phyloP scores from a whole-genome alignment of 352 stramenopile genomes.

The Phytophthora fragariaefolia region DNA sequence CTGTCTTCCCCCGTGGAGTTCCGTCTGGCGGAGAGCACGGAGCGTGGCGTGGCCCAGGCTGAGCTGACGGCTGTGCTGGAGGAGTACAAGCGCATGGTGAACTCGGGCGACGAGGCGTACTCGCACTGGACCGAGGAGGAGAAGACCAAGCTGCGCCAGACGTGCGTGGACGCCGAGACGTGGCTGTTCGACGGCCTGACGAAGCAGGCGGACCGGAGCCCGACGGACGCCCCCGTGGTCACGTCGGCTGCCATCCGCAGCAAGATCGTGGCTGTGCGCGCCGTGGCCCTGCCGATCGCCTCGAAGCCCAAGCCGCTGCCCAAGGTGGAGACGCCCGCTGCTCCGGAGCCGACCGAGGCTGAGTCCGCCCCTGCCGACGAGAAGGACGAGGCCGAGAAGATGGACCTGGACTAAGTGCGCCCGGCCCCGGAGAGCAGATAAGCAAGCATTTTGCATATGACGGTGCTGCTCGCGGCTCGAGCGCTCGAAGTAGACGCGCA shows the following conservation, averaged over 20 bases:
- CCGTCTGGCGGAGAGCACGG: slow-evolving; percentile 91
- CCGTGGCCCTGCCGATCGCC: slow-evolving; percentile 93
- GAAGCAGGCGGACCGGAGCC: slow-evolving; percentile 91
- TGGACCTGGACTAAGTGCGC: slow-evolving; percentile 83
- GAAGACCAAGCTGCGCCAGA: slow-evolving; percentile 92
- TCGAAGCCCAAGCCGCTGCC: slow-evolving; percentile 95
- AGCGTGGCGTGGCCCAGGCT: slow-evolving; percentile 88
- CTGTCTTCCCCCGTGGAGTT: slow-evolving; percentile 94
- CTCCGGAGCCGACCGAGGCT: slow-evolving; percentile 52
- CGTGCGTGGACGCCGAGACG: slow-evolving; percentile 86
- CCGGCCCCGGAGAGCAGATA: slow-evolving; percentile 12
- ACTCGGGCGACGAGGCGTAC: slow-evolving; percentile 94
- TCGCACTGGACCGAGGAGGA: slow-evolving; percentile 97
- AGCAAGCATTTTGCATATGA: slow-evolving; percentile 38
- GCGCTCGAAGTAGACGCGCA: slow-evolving; percentile 34
- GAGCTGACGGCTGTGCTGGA: slow-evolving; percentile 94
- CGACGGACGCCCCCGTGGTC: slow-evolving; percentile 92
- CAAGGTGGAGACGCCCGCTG: slow-evolving; percentile 73
- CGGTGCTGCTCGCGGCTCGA: slow-evolving; percentile 22
- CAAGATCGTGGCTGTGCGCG: slow-evolving; percentile 92
- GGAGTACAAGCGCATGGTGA: slow-evolving; percentile 95
- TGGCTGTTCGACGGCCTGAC: slow-evolving; percentile 98
- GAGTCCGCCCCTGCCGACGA: slow-evolving; percentile 40
- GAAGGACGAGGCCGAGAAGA: slow-evolving; percentile 73
- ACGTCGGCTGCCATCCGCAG: slow-evolving; percentile 89